Evolutionary conservation across 768 basidiomycete genomes (phyloP), one percentile per base, ranked within the genome.

Genomic region (Lepiota subincarnata): DNA sequence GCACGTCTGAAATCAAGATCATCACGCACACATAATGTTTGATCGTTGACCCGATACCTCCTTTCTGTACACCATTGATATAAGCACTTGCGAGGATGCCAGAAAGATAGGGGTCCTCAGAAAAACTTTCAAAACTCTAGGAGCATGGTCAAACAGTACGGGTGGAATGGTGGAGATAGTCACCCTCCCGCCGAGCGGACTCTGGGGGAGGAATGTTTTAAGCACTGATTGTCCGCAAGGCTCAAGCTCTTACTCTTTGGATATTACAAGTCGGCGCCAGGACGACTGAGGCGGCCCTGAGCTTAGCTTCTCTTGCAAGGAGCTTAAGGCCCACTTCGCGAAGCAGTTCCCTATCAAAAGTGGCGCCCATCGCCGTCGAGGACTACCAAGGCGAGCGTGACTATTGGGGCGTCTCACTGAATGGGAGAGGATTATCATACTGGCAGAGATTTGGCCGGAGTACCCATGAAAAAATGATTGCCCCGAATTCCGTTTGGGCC

Each of bases 221-320:
- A 45, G 54, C 26, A 47, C 42, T 54, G 52, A 45, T 31, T 1
- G 20, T 24, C 56, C 36, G 16, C 22, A 42, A 50, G 19, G 51
- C 18, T 39, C 7, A 24, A 37, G 45, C 16, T 59, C 69, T 57
- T 64, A 82, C 87, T 28, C 91, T 80, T 67, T 91, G 90, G 46
- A 89, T 90, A 64, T 93, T 92, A 64, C 86, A 87, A 0, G 90
- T 92, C 0, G 90, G 91, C 0, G 84, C 91, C 14, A 92, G 78
- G 26, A 90, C 71, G 2, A 89, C 67, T 11, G 85, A 83, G 8
- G 86, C 84, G 1, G 84, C 78, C 41, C 81, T 75, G 44, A 87
- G 72, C 67, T 86, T 90, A 3, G 86, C 83, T 65, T 91, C 89
- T 13, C 73, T 67, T 1, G 87, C 88, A 16, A 91, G 75, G 14